Evolutionary conservation across 495 filamentous ascomycete species (phyloP), one percentile per base, ranked within the genome.

Genomic region (Recurvomyces mirabilis): DNA sequence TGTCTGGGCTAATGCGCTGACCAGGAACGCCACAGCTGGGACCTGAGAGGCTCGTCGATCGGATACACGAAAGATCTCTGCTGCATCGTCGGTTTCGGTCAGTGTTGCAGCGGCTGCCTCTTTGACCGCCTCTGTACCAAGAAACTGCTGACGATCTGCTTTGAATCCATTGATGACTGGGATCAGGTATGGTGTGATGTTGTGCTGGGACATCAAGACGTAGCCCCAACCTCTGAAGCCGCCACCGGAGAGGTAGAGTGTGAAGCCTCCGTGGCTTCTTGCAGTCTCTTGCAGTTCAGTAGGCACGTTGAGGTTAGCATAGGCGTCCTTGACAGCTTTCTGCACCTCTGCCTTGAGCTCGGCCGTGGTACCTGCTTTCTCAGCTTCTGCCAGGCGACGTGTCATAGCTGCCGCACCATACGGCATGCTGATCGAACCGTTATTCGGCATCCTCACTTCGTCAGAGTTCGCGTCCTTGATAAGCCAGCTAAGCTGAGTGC

Each of bases 181-280:
- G 13, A 94, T 82, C 0, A 88, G 88, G 51, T 95, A 95, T 0
- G 79, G 81, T 37, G 74, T 65, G 21, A 80, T 71, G 1, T 67
- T 60, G 37, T 84, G 77, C 37, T 73, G 70, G 32, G 65, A 65
- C 72, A 93, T 81, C 13, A 94, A 65, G 22, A 93, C 71, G 60
- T 84, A 89, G 9, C 88, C 87, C 66, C 91, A 94, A 21, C 88
- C 88, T 13, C 88, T 71, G 59, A 94, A 94, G 0, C 88, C 88
- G 11, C 88, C 88, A 7, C 88, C 88, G 39, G 83, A 93, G 35
- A 95, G 74, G 58, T 89, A 89, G 1, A 95, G 68, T 10, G 79
- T 74, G 43, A 87, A 73, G 4, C 82, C 82, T 0, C 66, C 68
- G 5, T 60, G 46, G 2, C 63, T 56, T n/a, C 65, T 59, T 12